Percentiles rank a stretch among this genome's conserved stretches.
Evolutionary conservation across 345 rosid genomes (phyloP).

Genomic region (Camelina hispida): DNA sequence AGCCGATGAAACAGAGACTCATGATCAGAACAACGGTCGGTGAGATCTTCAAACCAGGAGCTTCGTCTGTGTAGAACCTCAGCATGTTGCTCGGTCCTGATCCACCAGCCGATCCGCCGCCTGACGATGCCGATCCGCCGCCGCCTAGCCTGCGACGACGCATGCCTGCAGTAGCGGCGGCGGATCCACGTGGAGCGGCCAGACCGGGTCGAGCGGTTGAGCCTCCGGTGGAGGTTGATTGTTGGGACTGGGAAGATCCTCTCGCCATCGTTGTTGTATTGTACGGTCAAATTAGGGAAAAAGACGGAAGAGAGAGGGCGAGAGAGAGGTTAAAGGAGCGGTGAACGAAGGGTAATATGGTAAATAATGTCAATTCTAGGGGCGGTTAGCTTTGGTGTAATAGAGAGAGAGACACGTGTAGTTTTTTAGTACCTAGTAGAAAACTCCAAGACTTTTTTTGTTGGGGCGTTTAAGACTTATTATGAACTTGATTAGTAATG

Average conservation of each 20-base stretch:
- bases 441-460: too few relatives aligned
- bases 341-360: conserved; percentile 14
- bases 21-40: conserved; percentile 91
- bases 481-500: too few relatives aligned
- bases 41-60: conserved; percentile 90
- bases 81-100: conserved; percentile 77
- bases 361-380: conserved; percentile 33
- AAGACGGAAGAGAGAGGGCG: background rate
- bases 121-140: conserved; percentile 42
- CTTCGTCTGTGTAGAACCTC: conserved; percentile 94
- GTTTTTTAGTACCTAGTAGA: background rate
- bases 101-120: conserved; percentile 44
- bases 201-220: conserved; percentile 70
- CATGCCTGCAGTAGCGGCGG: conserved; percentile 90
- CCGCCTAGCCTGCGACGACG: conserved; percentile 81
- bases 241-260: conserved; percentile 84
- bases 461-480: too few relatives aligned
- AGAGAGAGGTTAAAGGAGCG: background rate
- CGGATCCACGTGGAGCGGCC: conserved; percentile 85
- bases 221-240: conserved; percentile 58
- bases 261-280: conserved; percentile 61
- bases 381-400: background rate
- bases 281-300: background rate
- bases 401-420: conserved; percentile 35
- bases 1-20: conserved; percentile 97